Conservation (phyloP, 2,329 filamentous ascomycete species). For the Neoascochyta sp. region DNA sequence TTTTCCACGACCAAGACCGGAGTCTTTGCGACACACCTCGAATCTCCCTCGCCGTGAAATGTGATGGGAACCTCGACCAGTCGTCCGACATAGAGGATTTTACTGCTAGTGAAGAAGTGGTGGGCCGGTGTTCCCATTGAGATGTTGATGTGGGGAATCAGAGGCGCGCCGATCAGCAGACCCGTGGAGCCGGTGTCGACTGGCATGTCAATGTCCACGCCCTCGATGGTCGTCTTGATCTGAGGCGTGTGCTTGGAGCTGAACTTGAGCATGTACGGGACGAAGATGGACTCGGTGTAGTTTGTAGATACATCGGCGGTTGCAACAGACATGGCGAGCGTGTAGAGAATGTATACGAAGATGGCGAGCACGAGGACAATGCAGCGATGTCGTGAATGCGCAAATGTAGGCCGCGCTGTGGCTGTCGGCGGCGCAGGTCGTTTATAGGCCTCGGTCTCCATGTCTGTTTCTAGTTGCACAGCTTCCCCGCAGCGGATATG, state of each 20-base stretch:
- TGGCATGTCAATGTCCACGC: conserved; percentile 28
- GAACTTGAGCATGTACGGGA: conserved; percentile 32
- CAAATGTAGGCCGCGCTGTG: conserved; percentile 7
- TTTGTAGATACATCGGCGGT: conserved; percentile 9
- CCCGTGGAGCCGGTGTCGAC: conserved; percentile 38
- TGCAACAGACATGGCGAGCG: conserved; percentile 12
- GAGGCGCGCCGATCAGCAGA: conserved; percentile 30
- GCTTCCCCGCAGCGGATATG: conserved; percentile 11
- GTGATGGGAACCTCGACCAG: conserved; percentile 26
- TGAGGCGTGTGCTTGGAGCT: conserved; percentile 22
- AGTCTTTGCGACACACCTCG: conserved; percentile 22
- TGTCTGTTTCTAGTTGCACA: conserved; percentile 15
- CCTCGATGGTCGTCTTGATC: conserved; percentile 26
- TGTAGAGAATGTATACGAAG: too few species aligned
- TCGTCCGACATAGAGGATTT: conserved; percentile 32
- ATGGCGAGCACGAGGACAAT: conserved; percentile 7
- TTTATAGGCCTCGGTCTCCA: conserved; percentile 19
- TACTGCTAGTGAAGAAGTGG: conserved; percentile 35
- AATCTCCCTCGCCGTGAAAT: conserved; percentile 21
- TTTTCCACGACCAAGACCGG: conserved; percentile 33
- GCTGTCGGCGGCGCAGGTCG: conserved; percentile 4
- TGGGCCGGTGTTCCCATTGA: conserved; percentile 25
- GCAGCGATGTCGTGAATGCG: conserved; percentile 11
- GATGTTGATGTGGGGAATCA: conserved; percentile 25
- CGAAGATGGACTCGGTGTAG: conserved; percentile 26